Conservation (phyloP, 2,329 filamentous ascomycete species). For the Aspergillus udagawae region DNA sequence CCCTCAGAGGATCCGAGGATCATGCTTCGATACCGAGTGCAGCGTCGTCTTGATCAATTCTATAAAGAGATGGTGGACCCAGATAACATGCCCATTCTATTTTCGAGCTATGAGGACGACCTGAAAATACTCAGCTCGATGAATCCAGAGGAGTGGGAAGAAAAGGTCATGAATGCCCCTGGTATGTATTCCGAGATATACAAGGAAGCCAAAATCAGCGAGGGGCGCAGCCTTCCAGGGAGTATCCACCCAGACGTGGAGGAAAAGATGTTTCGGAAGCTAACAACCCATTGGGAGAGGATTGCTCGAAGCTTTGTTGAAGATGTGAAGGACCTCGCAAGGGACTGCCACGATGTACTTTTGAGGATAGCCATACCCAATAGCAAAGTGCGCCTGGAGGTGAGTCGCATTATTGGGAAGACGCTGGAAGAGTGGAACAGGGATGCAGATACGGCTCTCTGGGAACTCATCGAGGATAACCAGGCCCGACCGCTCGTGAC, state of each 20-base stretch:
- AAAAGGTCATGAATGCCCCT: no score
- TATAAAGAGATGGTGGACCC: neutral
- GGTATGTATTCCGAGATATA: constrained; percentile 6
- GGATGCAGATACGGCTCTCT: constrained; percentile 4
- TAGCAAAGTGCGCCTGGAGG: constrained; percentile 8
- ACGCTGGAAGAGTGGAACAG: constrained; percentile 5
- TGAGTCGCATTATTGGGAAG: constrained; percentile 1
- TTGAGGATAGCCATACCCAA: constrained; percentile 10
- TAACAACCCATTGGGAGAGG: constrained; percentile 9
- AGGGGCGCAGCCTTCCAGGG: constrained; percentile 9
- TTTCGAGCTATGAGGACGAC: no score
- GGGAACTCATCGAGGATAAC: constrained; percentile 10
- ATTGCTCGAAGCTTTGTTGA: neutral
- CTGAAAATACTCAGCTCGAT: no score
- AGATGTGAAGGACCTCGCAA: constrained; percentile 3
- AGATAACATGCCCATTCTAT: no score
- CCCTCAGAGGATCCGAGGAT: constrained; percentile 2
- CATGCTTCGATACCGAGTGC: constrained; percentile 5
- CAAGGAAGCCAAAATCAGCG: constrained; percentile 8
- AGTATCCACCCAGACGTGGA: constrained; percentile 12
- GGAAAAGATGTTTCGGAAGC: constrained; percentile 6
- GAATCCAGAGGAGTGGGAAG: no score
- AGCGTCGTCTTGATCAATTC: neutral
- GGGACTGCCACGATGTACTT: constrained; percentile 5
- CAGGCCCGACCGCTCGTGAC: constrained; percentile 5